phyloP scores from a whole-genome alignment of 257 asterid species.

The Solanum corneliomulleri region DNA sequence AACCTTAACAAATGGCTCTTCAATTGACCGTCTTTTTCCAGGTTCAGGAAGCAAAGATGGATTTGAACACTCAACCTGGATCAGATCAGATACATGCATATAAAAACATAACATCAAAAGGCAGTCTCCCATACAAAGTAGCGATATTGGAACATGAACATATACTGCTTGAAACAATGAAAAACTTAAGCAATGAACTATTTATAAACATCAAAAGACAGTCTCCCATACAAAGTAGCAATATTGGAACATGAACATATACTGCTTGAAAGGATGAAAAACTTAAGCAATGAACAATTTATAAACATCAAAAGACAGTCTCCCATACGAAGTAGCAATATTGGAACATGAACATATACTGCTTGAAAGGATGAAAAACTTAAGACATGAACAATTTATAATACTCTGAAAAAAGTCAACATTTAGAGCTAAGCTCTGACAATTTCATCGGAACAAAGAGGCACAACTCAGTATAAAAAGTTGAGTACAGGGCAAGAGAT shows the following conservation, averaged over 20 bases:
- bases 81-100: conserved; percentile 1
- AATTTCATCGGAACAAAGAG: neutral
- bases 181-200: neutral
- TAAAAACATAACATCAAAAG: neutral
- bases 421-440: neutral
- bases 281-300: neutral
- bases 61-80: conserved; percentile 90
- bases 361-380: neutral
- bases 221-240: neutral
- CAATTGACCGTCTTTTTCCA: conserved; percentile 79
- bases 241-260: neutral
- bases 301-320: neutral
- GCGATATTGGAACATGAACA: neutral
- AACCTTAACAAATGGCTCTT: conserved; percentile 97
- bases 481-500: conserved; percentile 30
- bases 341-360: neutral
- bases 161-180: neutral
- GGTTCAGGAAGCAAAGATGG: conserved; percentile 97
- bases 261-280: neutral
- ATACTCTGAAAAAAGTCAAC: neutral
- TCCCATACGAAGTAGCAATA: neutral
- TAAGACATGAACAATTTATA: neutral
- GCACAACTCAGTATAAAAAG: neutral
- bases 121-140: neutral
- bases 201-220: neutral